phyloP scores from a whole-genome alignment of 352 stramenopile species.

The Aphanomyces cochlioides region DNA sequence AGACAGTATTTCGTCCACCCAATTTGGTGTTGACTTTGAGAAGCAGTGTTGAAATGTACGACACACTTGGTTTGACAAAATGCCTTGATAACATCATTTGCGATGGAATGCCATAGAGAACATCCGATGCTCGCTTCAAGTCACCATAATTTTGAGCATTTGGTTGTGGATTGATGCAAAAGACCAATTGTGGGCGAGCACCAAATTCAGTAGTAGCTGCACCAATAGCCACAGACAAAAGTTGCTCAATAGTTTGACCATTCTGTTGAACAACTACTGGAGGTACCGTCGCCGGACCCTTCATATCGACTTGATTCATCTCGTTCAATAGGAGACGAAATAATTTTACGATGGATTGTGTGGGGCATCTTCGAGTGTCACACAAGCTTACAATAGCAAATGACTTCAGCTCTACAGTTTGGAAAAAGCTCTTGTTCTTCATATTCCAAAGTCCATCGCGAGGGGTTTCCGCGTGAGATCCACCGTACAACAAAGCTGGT shows the following conservation, averaged over 20 bases:
- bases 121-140: constrained; percentile 67
- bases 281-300: constrained; percentile 37
- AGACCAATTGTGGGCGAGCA: constrained; percentile 44
- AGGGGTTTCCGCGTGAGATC: constrained; percentile 54
- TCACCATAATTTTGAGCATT: constrained; percentile 55
- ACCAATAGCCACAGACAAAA: constrained; percentile 44
- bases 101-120: constrained; percentile 56
- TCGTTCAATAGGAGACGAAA: constrained; percentile 49
- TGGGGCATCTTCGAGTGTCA: constrained; percentile 40
- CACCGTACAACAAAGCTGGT: constrained; percentile 49
- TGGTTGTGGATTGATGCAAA: constrained; percentile 50
- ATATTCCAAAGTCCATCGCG: constrained; percentile 69
- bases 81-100: constrained; percentile 75
- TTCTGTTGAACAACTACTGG: constrained; percentile 43
- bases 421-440: constrained; percentile 49
- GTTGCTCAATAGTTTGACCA: constrained; percentile 36
- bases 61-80: constrained; percentile 46
- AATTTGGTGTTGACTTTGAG: constrained; percentile 82
- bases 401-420: constrained; percentile 42
- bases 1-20: constrained; percentile 55
- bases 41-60: constrained; percentile 70
- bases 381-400: constrained; percentile 54
- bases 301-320: constrained; percentile 56
- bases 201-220: constrained; percentile 38
- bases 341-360: constrained; percentile 43